phyloP scores from a whole-genome alignment of 306 rosid genomes.

The Pyrus pyrifolia region DNA sequence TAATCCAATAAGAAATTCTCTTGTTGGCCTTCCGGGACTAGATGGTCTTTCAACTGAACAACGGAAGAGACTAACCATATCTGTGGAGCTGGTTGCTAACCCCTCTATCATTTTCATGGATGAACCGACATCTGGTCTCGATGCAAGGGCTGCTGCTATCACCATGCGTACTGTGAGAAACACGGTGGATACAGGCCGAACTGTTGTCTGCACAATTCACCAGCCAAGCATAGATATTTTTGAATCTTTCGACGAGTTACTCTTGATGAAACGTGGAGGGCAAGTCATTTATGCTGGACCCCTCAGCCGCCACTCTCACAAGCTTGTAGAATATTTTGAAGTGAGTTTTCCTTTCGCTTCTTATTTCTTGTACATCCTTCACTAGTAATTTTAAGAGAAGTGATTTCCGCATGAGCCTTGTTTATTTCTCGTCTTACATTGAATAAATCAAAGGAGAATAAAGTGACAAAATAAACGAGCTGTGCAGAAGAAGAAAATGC shows the following conservation, averaged over 20 bases:
- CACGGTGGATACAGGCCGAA: conserved; percentile 44
- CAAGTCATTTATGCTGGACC: conserved; percentile 40
- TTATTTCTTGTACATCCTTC: background rate
- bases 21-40: conserved; percentile 41
- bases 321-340: conserved; percentile 34
- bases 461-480: too few species aligned
- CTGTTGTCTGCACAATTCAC: conserved; percentile 46
- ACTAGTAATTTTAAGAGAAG: background rate
- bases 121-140: conserved; percentile 48
- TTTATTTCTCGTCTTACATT: too few species aligned
- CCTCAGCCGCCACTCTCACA: conserved; percentile 30
- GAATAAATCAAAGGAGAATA: too few species aligned
- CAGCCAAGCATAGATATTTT: conserved; percentile 50
- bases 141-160: conserved; percentile 50
- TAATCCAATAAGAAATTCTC: conserved; percentile 28
- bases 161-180: conserved; percentile 47
- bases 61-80: conserved; percentile 42
- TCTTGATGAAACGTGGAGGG: conserved; percentile 40
- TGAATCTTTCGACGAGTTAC: conserved; percentile 43
- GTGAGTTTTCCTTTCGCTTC: conserved; percentile 14
- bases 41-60: conserved; percentile 48
- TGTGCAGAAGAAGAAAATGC: background rate
- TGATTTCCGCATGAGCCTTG: too few species aligned
- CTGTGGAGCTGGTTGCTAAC: conserved; percentile 41
- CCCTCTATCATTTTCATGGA: conserved; percentile 50